Evolutionary conservation across 1,284 basidiomycete genomes (phyloP).

Genomic region (Peniophora sp.): DNA sequence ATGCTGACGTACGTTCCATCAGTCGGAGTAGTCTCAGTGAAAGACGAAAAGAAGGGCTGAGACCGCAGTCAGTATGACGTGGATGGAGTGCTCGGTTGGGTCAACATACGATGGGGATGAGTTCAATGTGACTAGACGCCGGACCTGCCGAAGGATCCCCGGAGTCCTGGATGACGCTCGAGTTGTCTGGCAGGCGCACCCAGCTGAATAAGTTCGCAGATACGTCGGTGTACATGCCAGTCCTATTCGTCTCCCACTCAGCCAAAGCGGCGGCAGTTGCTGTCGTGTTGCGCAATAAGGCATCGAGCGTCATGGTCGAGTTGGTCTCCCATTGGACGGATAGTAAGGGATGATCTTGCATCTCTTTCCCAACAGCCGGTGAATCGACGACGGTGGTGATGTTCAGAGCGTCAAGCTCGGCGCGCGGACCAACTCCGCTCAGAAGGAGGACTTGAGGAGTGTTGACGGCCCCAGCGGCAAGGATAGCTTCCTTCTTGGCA

Average conservation of each 20-base stretch:
- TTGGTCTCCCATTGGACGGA: slow-evolving; percentile 12
- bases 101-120: slow-evolving; percentile 18
- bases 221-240: slow-evolving; percentile 13
- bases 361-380: slow-evolving; percentile 27
- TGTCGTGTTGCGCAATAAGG: slow-evolving; percentile 11
- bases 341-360: slow-evolving; percentile 28
- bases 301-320: slow-evolving; percentile 13
- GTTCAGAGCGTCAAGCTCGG: neutral
- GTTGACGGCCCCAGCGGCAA: slow-evolving; percentile 23
- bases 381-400: slow-evolving; percentile 14
- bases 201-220: slow-evolving; percentile 12
- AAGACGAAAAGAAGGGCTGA: neutral
- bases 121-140: slow-evolving; percentile 15
- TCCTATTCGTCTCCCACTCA: slow-evolving; percentile 11
- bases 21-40: slow-evolving; percentile 5
- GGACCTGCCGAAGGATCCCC: slow-evolving; percentile 15
- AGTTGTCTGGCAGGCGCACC: slow-evolving; percentile 12
- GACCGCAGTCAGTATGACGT: neutral
- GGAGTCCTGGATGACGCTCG: slow-evolving; percentile 8
- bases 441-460: slow-evolving; percentile 27
- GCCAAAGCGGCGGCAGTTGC: slow-evolving; percentile 4
- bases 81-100: too few relatives aligned
- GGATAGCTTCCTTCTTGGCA: slow-evolving; percentile 14
- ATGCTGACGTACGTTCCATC: slow-evolving; percentile 13
- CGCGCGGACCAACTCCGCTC: slow-evolving; percentile 24